phyloP scores from a whole-genome alignment of 495 filamentous ascomycete genomes.

The Aspergillus incahuasiensis region DNA sequence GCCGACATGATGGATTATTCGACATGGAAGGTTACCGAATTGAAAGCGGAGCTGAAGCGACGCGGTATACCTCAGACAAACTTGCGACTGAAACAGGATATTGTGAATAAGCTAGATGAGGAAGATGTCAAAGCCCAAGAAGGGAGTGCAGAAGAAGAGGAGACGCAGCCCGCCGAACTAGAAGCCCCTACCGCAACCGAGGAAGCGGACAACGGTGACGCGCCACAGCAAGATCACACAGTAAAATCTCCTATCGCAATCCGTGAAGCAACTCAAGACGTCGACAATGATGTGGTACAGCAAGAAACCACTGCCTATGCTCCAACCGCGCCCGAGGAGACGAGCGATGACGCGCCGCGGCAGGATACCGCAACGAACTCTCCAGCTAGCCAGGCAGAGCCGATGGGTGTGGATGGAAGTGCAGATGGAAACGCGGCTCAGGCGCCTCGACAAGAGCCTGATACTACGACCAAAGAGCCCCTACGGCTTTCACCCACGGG shows the following conservation, averaged over 20 bases:
- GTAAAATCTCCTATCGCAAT: neutral
- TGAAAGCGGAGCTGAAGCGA: conserved; percentile 50
- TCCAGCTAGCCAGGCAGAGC: neutral
- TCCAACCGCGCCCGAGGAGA: neutral
- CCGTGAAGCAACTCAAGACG: too few relatives aligned
- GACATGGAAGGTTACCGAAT: conserved; percentile 50
- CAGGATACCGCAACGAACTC: neutral
- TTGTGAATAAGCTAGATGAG: conserved; percentile 44
- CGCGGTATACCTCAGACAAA: conserved; percentile 49
- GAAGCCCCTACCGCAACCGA: neutral
- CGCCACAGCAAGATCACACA: neutral
- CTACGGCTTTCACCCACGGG: neutral
- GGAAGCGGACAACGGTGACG: neutral
- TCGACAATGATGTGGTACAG: too few relatives aligned
- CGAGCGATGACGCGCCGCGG: neutral
- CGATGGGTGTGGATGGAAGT: conserved; percentile 5
- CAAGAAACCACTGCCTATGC: neutral
- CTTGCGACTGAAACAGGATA: conserved; percentile 45
- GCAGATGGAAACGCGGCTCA: neutral
- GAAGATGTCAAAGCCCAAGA: conserved; percentile 32
- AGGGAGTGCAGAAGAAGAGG: conserved; percentile 11
- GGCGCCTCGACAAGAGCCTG: neutral
- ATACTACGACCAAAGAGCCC: neutral
- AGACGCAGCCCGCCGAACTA: conserved; percentile 15
- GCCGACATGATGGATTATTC: conserved; percentile 46